Evolutionary conservation across 306 rosid genomes (phyloP).

Genomic region (Pyrus betulifolia): DNA sequence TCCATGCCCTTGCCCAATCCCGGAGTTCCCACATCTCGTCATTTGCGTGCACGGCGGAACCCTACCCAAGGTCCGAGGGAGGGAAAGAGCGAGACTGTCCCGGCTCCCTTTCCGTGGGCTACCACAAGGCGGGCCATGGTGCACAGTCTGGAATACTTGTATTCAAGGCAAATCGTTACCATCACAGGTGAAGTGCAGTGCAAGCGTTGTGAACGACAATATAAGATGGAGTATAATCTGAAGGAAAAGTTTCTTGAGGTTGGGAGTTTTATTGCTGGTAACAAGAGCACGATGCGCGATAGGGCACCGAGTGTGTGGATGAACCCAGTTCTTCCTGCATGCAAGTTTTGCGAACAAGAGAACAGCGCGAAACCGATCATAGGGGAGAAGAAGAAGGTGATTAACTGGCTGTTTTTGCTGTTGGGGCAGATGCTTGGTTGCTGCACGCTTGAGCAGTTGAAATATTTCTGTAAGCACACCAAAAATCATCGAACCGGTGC

Average conservation of each 20-base stretch:
- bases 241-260: neutral
- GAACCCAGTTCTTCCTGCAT: conserved; percentile 20
- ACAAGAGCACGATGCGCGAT: conserved; percentile 2
- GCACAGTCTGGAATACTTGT: neutral
- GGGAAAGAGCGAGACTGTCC: neutral
- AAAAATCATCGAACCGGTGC: conserved; percentile 49
- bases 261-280: neutral
- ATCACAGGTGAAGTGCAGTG: conserved; percentile 36
- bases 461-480: conserved; percentile 43
- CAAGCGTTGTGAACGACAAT: conserved; percentile 23
- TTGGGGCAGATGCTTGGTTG: conserved; percentile 41
- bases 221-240: conserved; percentile 9
- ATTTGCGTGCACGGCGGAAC: neutral
- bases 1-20: neutral
- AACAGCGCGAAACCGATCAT: conserved; percentile 33
- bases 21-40: neutral
- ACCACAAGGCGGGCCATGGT: conserved; percentile 17
- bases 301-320: conserved; percentile 40
- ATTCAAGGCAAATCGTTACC: neutral
- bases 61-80: neutral
- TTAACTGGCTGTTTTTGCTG: conserved; percentile 63
- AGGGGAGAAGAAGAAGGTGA: conserved; percentile 2
- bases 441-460: conserved; percentile 44
- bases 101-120: conserved; percentile 48
- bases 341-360: conserved; percentile 26